phyloP scores from a whole-genome alignment of 306 rosid genomes.

The Corylus heterophylla region DNA sequence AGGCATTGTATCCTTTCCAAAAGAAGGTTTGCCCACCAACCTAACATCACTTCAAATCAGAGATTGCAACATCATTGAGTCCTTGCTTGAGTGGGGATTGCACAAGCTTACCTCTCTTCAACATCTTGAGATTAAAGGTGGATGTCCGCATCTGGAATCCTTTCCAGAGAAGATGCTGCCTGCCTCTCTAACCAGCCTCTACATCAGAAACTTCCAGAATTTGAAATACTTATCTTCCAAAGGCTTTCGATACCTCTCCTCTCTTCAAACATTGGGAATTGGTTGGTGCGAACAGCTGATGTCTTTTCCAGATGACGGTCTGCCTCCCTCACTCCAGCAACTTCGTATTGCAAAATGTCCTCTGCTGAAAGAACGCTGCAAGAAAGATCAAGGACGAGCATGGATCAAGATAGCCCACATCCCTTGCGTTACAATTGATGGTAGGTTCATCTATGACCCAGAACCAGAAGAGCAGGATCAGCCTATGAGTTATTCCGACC shows the following conservation, averaged over 20 bases:
- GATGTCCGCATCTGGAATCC: conserved; percentile 4
- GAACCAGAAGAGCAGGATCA: too few relatives aligned
- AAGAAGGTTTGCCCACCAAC: conserved; percentile 24
- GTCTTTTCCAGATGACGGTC: neutral
- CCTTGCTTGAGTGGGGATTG: conserved; percentile 15
- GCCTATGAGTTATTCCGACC: too few relatives aligned
- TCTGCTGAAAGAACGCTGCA: conserved; percentile 4
- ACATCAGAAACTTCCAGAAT: neutral
- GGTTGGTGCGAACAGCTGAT: neutral
- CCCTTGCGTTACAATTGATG: neutral
- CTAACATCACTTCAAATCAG: neutral
- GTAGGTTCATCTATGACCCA: too few relatives aligned
- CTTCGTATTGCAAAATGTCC: rapidly evolving
- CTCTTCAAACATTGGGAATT: conserved; percentile 2
- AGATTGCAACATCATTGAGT: neutral
- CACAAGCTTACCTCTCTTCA: conserved; percentile 25
- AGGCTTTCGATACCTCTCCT: conserved; percentile 27
- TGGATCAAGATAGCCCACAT: conserved; percentile 19
- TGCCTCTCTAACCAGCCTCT: neutral
- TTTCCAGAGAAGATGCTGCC: conserved; percentile 24
- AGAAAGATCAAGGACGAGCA: neutral
- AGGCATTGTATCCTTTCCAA: neutral
- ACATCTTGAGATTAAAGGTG: neutral
- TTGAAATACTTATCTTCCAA: conserved; percentile 2
- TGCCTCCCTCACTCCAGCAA: neutral